These are phyloP conservation scores for Eucalyptus viminalis DNA, from an alignment of 345 rosid genomes.

Conservation along the genomic window DNA sequence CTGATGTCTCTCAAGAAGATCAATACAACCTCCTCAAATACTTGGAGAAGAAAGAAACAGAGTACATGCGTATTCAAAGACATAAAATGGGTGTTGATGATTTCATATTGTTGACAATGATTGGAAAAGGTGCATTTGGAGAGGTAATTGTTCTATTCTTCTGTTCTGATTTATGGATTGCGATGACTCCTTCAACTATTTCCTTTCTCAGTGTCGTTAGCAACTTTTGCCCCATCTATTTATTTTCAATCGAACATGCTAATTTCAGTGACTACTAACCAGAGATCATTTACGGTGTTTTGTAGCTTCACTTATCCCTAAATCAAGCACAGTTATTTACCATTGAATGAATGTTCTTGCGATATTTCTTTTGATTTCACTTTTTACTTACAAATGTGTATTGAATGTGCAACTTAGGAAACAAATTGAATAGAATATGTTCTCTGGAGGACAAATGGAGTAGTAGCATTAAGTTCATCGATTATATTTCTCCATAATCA, in stretches of 20 bases:
- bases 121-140: constrained; percentile 13
- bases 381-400: not conserved
- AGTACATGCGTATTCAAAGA: constrained; percentile 93
- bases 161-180: not conserved
- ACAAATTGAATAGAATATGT: not conserved
- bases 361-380: not conserved
- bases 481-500: not conserved
- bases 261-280: not conserved
- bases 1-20: constrained; percentile 96
- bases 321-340: not conserved
- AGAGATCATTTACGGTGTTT: not conserved
- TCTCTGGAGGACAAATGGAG: not conserved
- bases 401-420: not conserved
- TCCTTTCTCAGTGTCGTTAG: not conserved
- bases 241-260: not conserved
- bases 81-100: constrained; percentile 95
- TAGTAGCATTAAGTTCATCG: not conserved
- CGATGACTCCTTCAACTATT: not conserved
- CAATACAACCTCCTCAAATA: constrained; percentile 81
- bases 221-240: not conserved
- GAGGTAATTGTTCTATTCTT: not conserved
- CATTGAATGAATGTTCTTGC: not conserved
- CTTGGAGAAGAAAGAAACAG: constrained; percentile 92
- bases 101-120: constrained; percentile 36
- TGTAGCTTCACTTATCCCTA: not conserved